Evolutionary conservation across 495 filamentous ascomycete species (phyloP).

Genomic region (Xylaria flabelliformis): DNA sequence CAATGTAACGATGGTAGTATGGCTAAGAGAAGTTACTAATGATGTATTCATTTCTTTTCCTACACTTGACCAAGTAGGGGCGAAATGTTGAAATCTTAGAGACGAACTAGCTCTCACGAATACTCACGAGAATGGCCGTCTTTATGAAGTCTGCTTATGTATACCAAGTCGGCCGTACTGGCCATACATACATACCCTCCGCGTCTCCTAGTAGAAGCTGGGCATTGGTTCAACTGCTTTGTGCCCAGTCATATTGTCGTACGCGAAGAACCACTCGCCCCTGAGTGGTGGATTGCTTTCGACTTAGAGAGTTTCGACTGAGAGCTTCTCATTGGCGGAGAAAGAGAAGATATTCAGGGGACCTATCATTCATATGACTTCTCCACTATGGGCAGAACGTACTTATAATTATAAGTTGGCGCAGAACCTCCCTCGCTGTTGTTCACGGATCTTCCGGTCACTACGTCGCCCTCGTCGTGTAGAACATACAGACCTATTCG

Average conservation of each 20-base stretch:
- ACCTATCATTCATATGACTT: background rate
- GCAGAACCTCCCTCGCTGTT: background rate
- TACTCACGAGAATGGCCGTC: background rate
- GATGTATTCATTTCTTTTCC: background rate
- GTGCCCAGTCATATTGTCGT: background rate
- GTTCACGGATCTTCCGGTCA: background rate
- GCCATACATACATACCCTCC: background rate
- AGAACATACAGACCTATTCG: no score
- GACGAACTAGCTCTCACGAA: background rate
- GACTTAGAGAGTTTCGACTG: background rate
- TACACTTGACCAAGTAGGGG: background rate
- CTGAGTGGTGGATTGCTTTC: background rate
- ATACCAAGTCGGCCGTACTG: background rate
- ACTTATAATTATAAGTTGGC: background rate
- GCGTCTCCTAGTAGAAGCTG: background rate
- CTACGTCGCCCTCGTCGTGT: background rate
- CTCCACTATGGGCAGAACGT: background rate
- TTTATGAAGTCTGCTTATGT: background rate
- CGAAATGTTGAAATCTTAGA: background rate
- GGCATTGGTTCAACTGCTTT: background rate
- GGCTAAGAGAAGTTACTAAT: background rate
- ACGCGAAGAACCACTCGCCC: background rate
- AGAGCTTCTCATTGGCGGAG: background rate
- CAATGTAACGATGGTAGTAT: background rate
- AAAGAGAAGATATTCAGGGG: background rate